Evolutionary conservation across 371 early-diverging fungal genomes (phyloP), one percentile per base, ranked within the genome.

Genomic region (Dentiscutata heterogama): DNA sequence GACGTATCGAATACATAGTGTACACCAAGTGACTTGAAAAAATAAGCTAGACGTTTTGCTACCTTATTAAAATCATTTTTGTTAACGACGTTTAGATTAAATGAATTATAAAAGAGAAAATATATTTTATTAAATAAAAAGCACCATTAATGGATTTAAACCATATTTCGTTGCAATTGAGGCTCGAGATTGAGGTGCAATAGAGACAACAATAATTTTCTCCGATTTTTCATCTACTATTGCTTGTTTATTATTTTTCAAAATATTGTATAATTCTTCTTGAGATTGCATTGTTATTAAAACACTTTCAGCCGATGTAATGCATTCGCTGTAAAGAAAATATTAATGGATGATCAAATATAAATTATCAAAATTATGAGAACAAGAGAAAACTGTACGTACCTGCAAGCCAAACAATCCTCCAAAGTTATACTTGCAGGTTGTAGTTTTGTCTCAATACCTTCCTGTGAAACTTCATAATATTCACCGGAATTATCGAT

Each of bases 341-440:
- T 54, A 81, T 29, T 5, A 65, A 18, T 54, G 54, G 11, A 76
- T 53, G 56, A 50, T 13, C 0, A 27, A n/a, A 56, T n/a, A 60
- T 60, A 22, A 60, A 8, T 5, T 22, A 11, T 18, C 25, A 22
- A 58, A 29, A 5, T 72, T 61, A 60, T 18, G 20, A 60, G 25
- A 22, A 2, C 60, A 7, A 7, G 13, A 13, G 16, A 31, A n/a
- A 64, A 25, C 13, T 54, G 65, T 89, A 94, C 96, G 65, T 89
- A 94, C 96, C 95, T 96, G 94, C 99, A 99, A 5, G 99, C 98
- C 31, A 99, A 89, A 85, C 99, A 99, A 88, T 99, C 99, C 84
- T 97, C 96, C 42, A 99, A 86, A 16, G 94, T 91, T 60, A 98
- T 97, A 6, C 90, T 88, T 1, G 98, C 98, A 3, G 93, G 89